Percentiles rank a stretch among this genome's conserved stretches.
These are phyloP conservation scores for Dactylis glomerata DNA, from an alignment of 176 grass and related monocot genomes.

Conservation along the genomic window DNA sequence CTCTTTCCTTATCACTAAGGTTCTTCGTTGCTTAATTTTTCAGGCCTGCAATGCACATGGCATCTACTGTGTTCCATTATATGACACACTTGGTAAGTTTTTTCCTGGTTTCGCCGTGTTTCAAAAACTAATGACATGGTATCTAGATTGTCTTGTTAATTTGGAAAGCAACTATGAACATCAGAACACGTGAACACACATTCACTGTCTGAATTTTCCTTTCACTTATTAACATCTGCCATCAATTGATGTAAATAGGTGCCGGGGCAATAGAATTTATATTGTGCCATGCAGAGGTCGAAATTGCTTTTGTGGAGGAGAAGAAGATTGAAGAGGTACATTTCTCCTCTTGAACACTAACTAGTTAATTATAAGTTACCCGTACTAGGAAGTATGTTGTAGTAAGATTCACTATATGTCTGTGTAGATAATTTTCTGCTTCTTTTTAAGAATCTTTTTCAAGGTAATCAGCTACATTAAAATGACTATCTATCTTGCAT, in stretches of 20 bases:
- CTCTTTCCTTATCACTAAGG: not conserved
- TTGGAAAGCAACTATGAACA: conserved; percentile 9
- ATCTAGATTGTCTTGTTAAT: conserved; percentile 10
- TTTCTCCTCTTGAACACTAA: not conserved
- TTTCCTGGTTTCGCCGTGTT: conserved; percentile 6
- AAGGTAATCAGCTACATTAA: not conserved
- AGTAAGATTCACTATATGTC: not conserved
- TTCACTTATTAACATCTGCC: conserved; percentile 14
- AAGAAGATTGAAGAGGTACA: conserved; percentile 90
- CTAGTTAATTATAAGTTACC: not conserved
- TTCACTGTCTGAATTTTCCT: not conserved
- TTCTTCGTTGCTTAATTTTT: conserved; percentile 19
- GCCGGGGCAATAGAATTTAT: conserved; percentile 88
- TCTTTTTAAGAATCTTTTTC: conserved; percentile 9
- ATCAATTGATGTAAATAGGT: conserved; percentile 47
- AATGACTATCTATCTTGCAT: not conserved
- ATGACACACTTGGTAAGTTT: conserved; percentile 90
- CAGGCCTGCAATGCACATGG: conserved; percentile 97
- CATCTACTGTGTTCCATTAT: conserved; percentile 88
- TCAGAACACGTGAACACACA: not conserved
- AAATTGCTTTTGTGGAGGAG: conserved; percentile 92
- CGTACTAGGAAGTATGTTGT: not conserved
- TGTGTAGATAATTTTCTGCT: not conserved
- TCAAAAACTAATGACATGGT: not conserved
- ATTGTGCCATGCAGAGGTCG: conserved; percentile 83